Base-by-base conservation (phyloP, 108 stramenopile genomes). In the Phaeodactylum tricornutum region DNA sequence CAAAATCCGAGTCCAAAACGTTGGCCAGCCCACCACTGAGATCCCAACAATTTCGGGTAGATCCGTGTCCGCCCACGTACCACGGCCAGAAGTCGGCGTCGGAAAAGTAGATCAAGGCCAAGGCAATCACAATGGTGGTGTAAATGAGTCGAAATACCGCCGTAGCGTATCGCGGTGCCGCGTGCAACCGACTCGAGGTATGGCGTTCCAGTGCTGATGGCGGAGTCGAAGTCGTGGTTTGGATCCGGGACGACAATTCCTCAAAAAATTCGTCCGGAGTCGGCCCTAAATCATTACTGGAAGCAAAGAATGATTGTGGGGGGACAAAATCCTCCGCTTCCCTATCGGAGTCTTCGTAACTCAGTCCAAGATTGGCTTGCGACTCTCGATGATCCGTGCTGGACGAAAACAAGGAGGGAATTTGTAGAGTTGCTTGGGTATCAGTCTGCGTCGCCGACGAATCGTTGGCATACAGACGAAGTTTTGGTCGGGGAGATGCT, bases 111-210 rank as follows among this genome's bases (percentile, higher is more conserved):
- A 53, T 21, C 8, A 67, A 49, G 19, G 79, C 80, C 26, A 73
- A 51, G 14, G 59, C 20, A 50, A 76, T 73, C 31, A 73, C 75
- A 9, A 58, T 43, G n/a, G 66, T 22, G 30, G 59, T 70, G 50
- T 49, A 76, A 12, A 77, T 27, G 17, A 78, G 42, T 4, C 87
- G 82, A 60, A 89, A 89, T 7, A 73, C 66, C 8, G 82, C 87
- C 8, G 87, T 89, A 23, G 87, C 87, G 48, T 67, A 71, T 27
- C 83, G 66, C n/a, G 87, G 87, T 31, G 81, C 79, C 8, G 70
- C 63, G 55, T 77, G 80, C 17, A 79, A 51, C 15, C 74, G 61
- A 36, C 7, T n/a, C n/a, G n/a, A n/a, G n/a, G 39, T 41, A 20
- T 15, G 9, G 16, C 19, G 39, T 41, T 4, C 21, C 21, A 20